phyloP scores from a whole-genome alignment of 306 rosid genomes.

The Adenanthera pavonina region DNA sequence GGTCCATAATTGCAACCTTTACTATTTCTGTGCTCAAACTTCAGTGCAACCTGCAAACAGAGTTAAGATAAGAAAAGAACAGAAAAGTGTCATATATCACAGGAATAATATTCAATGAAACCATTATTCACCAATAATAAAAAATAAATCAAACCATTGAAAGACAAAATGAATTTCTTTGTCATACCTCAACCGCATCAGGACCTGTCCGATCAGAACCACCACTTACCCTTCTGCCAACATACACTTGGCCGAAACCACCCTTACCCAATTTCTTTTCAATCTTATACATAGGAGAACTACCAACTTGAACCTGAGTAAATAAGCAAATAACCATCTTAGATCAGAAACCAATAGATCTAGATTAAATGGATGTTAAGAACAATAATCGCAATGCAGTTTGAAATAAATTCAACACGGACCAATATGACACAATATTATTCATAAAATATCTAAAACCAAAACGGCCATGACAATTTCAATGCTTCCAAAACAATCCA shows the following conservation, averaged over 20 bases:
- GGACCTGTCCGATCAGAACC: conserved; percentile 87
- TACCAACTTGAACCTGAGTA: conserved; percentile 88
- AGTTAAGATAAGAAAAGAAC: conserved; percentile 30
- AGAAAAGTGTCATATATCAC: conserved; percentile 24
- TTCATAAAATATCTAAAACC: conserved; percentile 7
- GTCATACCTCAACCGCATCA: conserved; percentile 80
- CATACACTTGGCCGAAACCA: conserved; percentile 96
- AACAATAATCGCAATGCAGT: conserved; percentile 2
- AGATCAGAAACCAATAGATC: conserved; percentile 25
- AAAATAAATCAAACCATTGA: not conserved
- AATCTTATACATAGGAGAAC: conserved; percentile 80
- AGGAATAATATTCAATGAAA: conserved; percentile 23
- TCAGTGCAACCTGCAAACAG: conserved; percentile 80
- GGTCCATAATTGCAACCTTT: conserved; percentile 97
- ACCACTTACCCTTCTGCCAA: conserved; percentile 83
- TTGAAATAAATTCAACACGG: not conserved
- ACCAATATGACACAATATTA: conserved; percentile 12
- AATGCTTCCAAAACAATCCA: conserved; percentile 27
- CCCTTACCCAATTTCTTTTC: conserved; percentile 98
- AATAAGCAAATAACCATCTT: conserved; percentile 14
- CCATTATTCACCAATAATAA: not conserved
- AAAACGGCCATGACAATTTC: conserved; percentile 19
- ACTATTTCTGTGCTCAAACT: conserved; percentile 92
- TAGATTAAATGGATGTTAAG: conserved; percentile 7
- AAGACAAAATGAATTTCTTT: conserved; percentile 38